A percentile compares a stretch with the other conserved stretches of the same genome.
Evolutionary conservation across 176 grass and related monocot genomes (phyloP).

Genomic region (Alloteropsis semialata): DNA sequence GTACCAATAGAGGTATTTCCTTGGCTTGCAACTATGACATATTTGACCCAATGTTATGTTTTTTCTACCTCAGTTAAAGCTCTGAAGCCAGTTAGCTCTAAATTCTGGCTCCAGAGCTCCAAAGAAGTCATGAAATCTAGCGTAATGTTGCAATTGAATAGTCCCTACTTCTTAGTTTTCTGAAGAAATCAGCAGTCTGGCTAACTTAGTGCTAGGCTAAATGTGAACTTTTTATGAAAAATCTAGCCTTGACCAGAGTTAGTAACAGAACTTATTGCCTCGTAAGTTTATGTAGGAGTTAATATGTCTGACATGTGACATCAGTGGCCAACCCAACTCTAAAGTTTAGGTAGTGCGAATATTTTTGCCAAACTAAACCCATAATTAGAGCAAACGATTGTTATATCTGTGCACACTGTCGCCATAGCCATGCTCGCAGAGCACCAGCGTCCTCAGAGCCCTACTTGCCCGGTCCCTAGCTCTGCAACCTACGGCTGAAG

Average conservation of each 20-base stretch:
- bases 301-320: slow-evolving; percentile 19
- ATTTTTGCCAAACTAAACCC: no score
- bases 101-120: background rate
- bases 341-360: no score
- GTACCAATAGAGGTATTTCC: slow-evolving; percentile 80
- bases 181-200: slow-evolving; percentile 10
- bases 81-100: background rate
- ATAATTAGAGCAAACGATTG: no score
- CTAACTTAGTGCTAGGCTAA: background rate
- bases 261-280: background rate
- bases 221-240: background rate
- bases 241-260: background rate
- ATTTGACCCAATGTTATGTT: background rate
- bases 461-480: no score
- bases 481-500: no score
- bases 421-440: no score
- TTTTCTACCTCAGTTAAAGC: background rate
- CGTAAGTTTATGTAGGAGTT: background rate
- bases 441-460: no score
- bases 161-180: background rate
- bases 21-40: background rate
- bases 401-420: no score
- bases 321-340: no score
- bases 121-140: background rate
- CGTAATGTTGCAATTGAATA: background rate